Base-by-base conservation (phyloP, 371 early-diverging fungal species). In the Mucor irregularis region DNA sequence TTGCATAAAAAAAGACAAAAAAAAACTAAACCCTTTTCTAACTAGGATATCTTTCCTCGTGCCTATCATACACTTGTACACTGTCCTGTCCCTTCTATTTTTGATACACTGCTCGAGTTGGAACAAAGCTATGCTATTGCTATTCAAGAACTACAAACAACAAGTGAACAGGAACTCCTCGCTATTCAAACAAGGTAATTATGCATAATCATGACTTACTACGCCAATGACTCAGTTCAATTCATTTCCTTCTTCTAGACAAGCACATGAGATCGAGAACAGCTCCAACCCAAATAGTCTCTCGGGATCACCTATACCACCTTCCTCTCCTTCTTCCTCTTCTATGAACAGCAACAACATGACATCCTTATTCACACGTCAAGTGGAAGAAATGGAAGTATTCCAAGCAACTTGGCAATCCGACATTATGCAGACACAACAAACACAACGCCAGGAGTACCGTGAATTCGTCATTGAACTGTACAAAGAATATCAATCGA, bases 11-110 rank as follows among this genome's bases (percentile, higher is more conserved):
- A 29, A 4, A 9, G 28, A 31, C 26, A 7, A 4, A 19, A 35
- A 1, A 14, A 35, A 24, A 42, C 2, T 42, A 24, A 42, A 21
- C n/a, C 5, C 40, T 33, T 24, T 42, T 22, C 31, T 50, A 47
- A 21, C 38, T 52, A 85, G 85, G 84, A 85, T 51, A 69, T 79
- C 35, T 90, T 89, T 63, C 84, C 88, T 31, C 82, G 84, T 58
- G 90, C 90, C 3, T 88, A 85, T 64, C 80, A 87, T 44, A 83
- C 88, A 3, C 63, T 90, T 16, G 80, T 87, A 14, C 82, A 84
- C 51, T 86, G 87, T 14, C 80, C 83, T 19, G 66, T 81, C 40
- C 64, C 84, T 9, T 50, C 74, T 24, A 71, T 89, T 3, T 89
- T 87, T 63, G 87, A 90, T 61, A 81, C 84, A 6, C 61, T 90